These are phyloP conservation scores for Turnera subulata DNA, from an alignment of 345 rosid species.

Conservation along the genomic window DNA sequence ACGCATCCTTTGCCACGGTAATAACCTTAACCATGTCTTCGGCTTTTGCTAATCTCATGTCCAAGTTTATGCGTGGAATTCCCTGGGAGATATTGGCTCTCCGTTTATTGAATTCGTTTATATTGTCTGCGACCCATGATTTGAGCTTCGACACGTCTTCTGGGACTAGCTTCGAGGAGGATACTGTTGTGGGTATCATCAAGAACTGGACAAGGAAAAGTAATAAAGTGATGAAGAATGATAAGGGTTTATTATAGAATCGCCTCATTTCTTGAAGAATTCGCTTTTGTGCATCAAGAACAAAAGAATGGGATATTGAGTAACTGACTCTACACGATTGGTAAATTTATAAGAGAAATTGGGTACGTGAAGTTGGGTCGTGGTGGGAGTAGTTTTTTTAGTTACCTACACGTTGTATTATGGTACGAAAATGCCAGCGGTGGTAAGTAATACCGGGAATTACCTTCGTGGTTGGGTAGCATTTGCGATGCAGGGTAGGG, in stretches of 20 bases:
- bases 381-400: too few species aligned
- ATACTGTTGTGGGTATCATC: not conserved
- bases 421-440: too few species aligned
- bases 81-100: not conserved
- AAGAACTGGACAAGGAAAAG: not conserved
- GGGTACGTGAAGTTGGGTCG: too few species aligned
- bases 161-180: constrained; percentile 12
- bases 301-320: too few species aligned
- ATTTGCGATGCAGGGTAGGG: too few species aligned
- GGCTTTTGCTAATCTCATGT: constrained; percentile 6
- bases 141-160: constrained; percentile 12
- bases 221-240: too few species aligned
- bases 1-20: constrained; percentile 14
- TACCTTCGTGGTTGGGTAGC: too few species aligned
- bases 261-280: not conserved
- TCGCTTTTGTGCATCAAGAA: too few species aligned
- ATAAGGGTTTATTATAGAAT: not conserved
- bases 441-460: too few species aligned
- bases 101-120: not conserved
- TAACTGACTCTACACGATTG: too few species aligned
- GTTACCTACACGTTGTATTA: too few species aligned
- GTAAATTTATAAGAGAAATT: too few species aligned
- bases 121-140: constrained; percentile 16
- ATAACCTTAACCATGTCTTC: constrained; percentile 9
- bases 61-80: constrained; percentile 6